phyloP scores from a whole-genome alignment of 306 rosid genomes.

The Citrullus mucosospermus region DNA sequence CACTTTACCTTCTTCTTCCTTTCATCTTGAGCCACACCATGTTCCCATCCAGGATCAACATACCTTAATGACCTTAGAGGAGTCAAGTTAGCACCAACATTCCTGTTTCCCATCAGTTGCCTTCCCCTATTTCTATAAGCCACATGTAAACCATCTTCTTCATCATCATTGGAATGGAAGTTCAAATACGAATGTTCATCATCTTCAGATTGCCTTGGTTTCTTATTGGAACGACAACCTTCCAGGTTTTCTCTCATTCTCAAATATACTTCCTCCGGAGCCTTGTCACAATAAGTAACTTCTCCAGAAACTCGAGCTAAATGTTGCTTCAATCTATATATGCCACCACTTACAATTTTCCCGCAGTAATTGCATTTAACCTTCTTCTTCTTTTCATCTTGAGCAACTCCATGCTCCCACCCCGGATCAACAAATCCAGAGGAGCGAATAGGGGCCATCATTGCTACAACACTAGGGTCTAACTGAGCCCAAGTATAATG shows the following conservation, averaged over 20 bases:
- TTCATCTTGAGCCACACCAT: slow-evolving; percentile 94
- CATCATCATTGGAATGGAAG: slow-evolving; percentile 62
- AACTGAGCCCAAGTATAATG: slow-evolving; percentile 3
- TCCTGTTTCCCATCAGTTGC: slow-evolving; percentile 56
- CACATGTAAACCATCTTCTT: slow-evolving; percentile 48
- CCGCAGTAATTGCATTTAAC: slow-evolving; percentile 97
- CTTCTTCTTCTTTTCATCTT: slow-evolving; percentile 93
- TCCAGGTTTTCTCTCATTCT: slow-evolving; percentile 84
- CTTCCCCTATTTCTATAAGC: slow-evolving; percentile 74
- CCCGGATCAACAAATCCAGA: slow-evolving; percentile 87
- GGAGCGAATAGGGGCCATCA: slow-evolving; percentile 68
- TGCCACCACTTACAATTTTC: slow-evolving; percentile 92
- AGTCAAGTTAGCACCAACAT: slow-evolving; percentile 34
- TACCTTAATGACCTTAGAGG: slow-evolving; percentile 84
- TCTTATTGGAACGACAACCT: slow-evolving; percentile 75
- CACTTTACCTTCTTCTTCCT: slow-evolving; percentile 96
- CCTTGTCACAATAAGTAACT: slow-evolving; percentile 90
- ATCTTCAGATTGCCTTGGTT: slow-evolving; percentile 47
- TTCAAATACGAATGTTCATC: slow-evolving; percentile 55
- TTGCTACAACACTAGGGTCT: neutral
- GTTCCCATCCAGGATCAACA: slow-evolving; percentile 99
- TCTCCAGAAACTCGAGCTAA: slow-evolving; percentile 96
- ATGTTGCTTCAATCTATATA: slow-evolving; percentile 93
- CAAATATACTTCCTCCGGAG: slow-evolving; percentile 80
- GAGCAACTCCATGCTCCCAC: slow-evolving; percentile 94